phyloP scores from a whole-genome alignment of 306 rosid species.

The Ziziphus jujuba region DNA sequence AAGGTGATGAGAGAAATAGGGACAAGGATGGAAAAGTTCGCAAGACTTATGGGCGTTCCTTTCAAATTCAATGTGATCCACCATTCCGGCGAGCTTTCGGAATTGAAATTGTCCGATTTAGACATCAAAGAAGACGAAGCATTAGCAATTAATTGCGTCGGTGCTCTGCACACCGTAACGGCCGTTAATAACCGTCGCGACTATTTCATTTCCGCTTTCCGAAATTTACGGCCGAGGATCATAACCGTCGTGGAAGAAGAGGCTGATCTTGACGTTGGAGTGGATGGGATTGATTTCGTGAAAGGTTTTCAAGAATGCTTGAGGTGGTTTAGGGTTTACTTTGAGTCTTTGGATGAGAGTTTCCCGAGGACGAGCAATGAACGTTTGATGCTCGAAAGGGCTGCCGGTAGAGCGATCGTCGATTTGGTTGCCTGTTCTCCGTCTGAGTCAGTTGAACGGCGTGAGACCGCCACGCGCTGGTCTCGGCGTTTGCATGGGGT shows the following conservation, averaged over 20 bases:
- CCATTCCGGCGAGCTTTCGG: constrained; percentile 68
- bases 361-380: constrained; percentile 70
- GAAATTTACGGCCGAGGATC: constrained; percentile 61
- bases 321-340: constrained; percentile 95
- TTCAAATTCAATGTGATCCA: constrained; percentile 72
- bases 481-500: constrained; percentile 62
- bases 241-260: constrained; percentile 86
- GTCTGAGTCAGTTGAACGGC: constrained; percentile 60
- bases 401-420: constrained; percentile 76
- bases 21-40: constrained; percentile 81
- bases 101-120: constrained; percentile 44
- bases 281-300: constrained; percentile 75
- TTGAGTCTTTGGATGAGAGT: constrained; percentile 82
- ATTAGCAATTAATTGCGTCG: constrained; percentile 72
- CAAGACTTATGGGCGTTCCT: constrained; percentile 93
- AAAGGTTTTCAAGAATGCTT: constrained; percentile 74
- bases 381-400: constrained; percentile 69
- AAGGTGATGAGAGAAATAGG: constrained; percentile 80
- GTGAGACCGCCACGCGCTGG: constrained; percentile 76
- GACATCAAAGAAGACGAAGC: constrained; percentile 71
- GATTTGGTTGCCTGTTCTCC: constrained; percentile 68
- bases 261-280: constrained; percentile 72
- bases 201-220: constrained; percentile 40
- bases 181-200: constrained; percentile 55
- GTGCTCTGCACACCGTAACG: constrained; percentile 54